Percentiles rank a stretch among this genome's conserved stretches.
Conservation (phyloP, 1,284 basidiomycete genomes). For the Heterobasidion parviporum region DNA sequence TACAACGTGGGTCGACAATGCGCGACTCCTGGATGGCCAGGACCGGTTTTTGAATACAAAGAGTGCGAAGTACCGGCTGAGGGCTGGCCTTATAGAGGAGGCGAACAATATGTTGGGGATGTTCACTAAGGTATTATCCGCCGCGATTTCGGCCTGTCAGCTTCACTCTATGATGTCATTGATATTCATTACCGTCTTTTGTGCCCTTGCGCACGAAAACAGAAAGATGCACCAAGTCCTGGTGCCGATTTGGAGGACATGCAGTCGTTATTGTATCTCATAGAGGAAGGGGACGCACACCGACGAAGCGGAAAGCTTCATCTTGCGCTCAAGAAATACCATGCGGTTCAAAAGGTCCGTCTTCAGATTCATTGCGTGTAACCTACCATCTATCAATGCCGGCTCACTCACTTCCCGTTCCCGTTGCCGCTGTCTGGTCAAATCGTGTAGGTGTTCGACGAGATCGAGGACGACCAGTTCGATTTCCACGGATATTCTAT, state of each 20-base stretch:
- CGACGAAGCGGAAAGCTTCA: slow-evolving; percentile 60
- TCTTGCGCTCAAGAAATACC: slow-evolving; percentile 84
- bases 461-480: slow-evolving; percentile 93
- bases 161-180: background rate
- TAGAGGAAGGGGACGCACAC: slow-evolving; percentile 77
- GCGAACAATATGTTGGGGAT: slow-evolving; percentile 69
- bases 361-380: background rate
- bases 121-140: slow-evolving; percentile 74
- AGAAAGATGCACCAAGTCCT: slow-evolving; percentile 81
- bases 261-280: slow-evolving; percentile 88
- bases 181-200: background rate
- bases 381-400: background rate
- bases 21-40: slow-evolving; percentile 84
- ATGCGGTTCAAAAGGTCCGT: slow-evolving; percentile 64
- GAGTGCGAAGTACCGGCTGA: slow-evolving; percentile 83
- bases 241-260: slow-evolving; percentile 88
- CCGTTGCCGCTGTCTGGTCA: background rate
- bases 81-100: slow-evolving; percentile 73
- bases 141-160: background rate
- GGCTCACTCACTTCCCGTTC: background rate
- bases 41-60: slow-evolving; percentile 97
- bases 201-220: background rate
- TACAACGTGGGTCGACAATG: slow-evolving; percentile 73
- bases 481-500: slow-evolving; percentile 97
- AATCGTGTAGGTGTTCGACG: slow-evolving; percentile 62